phyloP scores from a whole-genome alignment of 2,329 filamentous ascomycete species.

The Aureobasidium sp. region DNA sequence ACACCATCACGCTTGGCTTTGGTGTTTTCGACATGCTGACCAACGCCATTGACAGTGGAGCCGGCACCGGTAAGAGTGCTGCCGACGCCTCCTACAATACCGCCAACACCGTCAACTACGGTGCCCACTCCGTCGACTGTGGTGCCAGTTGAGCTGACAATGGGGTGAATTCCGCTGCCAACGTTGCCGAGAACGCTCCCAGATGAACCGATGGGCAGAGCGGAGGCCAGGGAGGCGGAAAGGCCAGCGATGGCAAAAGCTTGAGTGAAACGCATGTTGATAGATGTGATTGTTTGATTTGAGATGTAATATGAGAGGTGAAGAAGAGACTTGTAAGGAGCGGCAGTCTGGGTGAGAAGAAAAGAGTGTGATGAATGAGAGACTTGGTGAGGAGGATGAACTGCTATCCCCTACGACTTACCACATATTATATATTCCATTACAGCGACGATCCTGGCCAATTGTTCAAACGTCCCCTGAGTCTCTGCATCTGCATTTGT shows the following conservation, averaged over 20 bases:
- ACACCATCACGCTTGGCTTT: neutral
- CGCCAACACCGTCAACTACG: neutral
- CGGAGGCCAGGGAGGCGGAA: neutral
- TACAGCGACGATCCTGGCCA: neutral
- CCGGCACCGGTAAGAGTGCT: neutral
- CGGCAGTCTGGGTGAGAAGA: neutral
- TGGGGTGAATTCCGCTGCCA: neutral
- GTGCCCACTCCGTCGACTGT: neutral
- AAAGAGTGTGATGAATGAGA: neutral
- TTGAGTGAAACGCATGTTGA: slow-evolving; percentile 5
- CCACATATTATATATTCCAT: slow-evolving; percentile 2
- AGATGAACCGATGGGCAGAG: neutral
- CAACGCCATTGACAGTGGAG: neutral
- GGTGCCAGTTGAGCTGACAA: neutral
- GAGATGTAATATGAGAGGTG: neutral
- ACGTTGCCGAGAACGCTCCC: slow-evolving; percentile 3
- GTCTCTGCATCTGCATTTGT: neutral
- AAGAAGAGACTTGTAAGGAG: neutral
- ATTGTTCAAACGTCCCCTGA: neutral
- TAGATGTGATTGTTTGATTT: neutral
- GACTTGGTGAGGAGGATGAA: neutral
- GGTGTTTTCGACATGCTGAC: neutral
- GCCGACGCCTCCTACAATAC: neutral
- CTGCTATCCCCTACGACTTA: neutral
- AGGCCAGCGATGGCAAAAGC: slow-evolving; percentile 1